Base-by-base conservation (phyloP, 768 basidiomycete genomes). In the Boletus fagicola region DNA sequence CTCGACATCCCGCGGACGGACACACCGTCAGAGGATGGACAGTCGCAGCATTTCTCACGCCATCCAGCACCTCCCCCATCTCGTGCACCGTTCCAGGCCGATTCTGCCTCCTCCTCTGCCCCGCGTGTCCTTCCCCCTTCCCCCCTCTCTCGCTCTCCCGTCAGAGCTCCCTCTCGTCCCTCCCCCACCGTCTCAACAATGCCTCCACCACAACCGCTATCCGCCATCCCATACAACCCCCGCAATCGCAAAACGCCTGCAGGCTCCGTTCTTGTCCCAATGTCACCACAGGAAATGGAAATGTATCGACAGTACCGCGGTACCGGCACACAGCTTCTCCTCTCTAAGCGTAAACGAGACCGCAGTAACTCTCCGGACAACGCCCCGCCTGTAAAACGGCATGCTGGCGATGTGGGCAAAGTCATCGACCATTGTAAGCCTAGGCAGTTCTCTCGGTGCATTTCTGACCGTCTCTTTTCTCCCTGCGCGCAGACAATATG, bases 341-440 rank as follows among this genome's bases (percentile, higher is more conserved):
- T 64, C 33, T 69, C 73, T 12, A 85, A 83, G 65, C 79, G 83
- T 43, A 85, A 83, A 74, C 77, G 83, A 49, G 77, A 72, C 20
- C 64, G 71, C 60, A 74, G 72, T 42, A 65, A 65, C 48, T 73
- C 74, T 54, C 62, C 68, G 62, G 74, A 81, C 33, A 75, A 75
- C n/a, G 59, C 65, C 16, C 78, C 75, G 0, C 76, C 80, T 5
- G 60, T 65, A 20, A 82, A 85, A 63, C 84, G 82, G 62, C 76
- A 80, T 45, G 79, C 78, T 5, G 83, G 86, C n/a, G 89, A 92
- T 67, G 83, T 86, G 2, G 84, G 80, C 1, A 81, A 86, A 47
- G 88, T 94, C 38, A 82, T 88, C 18, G 74, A 87, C 39, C 92
- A 94, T 69, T 94, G 92, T 87, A 65, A 66, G 87, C 48, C 38